A percentile compares a stretch with the other conserved stretches of the same genome.
These are phyloP conservation scores for Serendipita indica DNA, from an alignment of 768 basidiomycete genomes.

Conservation along the genomic window DNA sequence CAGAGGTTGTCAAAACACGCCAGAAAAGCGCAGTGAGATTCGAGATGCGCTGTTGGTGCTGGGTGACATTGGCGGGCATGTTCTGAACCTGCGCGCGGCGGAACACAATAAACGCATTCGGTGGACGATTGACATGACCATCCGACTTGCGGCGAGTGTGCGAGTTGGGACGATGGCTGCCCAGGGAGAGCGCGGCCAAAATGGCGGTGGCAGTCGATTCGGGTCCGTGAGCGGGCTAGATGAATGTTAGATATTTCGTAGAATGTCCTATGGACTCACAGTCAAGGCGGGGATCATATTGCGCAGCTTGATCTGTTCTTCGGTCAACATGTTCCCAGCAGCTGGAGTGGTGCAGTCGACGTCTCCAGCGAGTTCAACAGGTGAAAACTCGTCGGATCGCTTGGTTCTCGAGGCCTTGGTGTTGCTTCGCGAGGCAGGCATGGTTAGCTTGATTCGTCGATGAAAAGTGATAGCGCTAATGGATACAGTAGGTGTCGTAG, in stretches of 20 bases:
- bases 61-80: conserved; percentile 6
- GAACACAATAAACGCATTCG: not conserved
- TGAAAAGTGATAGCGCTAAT: not conserved
- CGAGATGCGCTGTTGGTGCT: conserved; percentile 2
- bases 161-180: not conserved
- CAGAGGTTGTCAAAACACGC: not conserved
- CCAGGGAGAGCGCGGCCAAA: not conserved
- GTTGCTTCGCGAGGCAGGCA: not conserved
- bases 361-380: not conserved
- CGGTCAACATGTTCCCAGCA: not conserved
- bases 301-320: not conserved
- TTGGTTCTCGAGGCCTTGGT: not conserved
- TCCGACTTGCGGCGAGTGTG: conserved; percentile 2
- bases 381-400: not conserved
- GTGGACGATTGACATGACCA: not conserved
- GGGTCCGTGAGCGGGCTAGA: not conserved
- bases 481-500: not conserved
- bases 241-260: not conserved
- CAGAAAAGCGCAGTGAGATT: not conserved
- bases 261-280: not conserved
- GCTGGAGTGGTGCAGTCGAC: not conserved
- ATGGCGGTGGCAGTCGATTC: not conserved
- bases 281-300: not conserved
- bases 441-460: not conserved
- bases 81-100: conserved; percentile 1